Evolutionary conservation across 139 green algal genomes (phyloP).

Genomic region (Micromonas pusilla): DNA sequence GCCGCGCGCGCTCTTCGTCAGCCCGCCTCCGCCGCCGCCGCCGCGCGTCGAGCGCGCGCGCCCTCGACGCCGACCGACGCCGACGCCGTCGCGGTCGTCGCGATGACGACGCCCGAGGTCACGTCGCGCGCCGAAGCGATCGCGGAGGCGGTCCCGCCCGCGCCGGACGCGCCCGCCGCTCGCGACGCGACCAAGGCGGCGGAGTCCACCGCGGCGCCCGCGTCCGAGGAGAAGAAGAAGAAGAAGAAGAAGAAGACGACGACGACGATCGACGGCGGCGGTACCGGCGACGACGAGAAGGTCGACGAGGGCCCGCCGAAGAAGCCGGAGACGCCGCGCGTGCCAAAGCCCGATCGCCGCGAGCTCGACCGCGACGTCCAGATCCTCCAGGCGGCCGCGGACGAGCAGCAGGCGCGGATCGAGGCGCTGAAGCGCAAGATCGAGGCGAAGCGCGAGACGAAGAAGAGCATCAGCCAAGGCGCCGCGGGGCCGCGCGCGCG

Average conservation of each 20-base stretch:
- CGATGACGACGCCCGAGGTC: too few relatives aligned
- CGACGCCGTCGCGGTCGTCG: too few relatives aligned
- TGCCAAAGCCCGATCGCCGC: constrained; percentile 28
- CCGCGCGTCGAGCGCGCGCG: too few relatives aligned
- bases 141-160: too few relatives aligned
- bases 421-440: constrained; percentile 35
- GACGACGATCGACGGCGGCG: not conserved
- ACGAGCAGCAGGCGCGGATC: constrained; percentile 30
- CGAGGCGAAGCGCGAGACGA: constrained; percentile 24
- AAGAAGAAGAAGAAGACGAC: not conserved
- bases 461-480: not conserved
- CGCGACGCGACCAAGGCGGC: too few relatives aligned
- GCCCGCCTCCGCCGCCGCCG: too few relatives aligned
- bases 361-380: constrained; percentile 17
- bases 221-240: constrained; percentile 20
- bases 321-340: not conserved
- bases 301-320: not conserved
- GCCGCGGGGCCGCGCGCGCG: constrained; percentile 2
- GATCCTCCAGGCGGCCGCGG: constrained; percentile 23
- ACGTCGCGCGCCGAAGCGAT: too few relatives aligned
- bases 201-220: too few relatives aligned
- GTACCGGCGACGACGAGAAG: not conserved
- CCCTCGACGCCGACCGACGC: too few relatives aligned
- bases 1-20: too few relatives aligned
- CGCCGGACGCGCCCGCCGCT: too few relatives aligned